phyloP scores from a whole-genome alignment of 2,329 filamentous ascomycete genomes.

The Chrysosporium queenslandicum region DNA sequence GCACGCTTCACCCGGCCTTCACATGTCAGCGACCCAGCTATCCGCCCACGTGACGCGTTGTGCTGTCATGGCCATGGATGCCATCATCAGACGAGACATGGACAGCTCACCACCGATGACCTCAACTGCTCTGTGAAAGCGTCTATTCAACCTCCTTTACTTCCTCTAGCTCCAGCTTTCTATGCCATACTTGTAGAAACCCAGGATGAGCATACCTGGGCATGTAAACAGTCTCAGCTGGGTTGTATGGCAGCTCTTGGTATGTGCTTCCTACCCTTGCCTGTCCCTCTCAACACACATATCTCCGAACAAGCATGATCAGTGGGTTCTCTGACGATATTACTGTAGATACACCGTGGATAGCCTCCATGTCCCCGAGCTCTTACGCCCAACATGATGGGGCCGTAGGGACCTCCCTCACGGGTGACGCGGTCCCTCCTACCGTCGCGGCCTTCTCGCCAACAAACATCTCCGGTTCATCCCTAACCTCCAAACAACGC shows the following conservation, averaged over 20 bases:
- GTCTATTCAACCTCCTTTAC: neutral
- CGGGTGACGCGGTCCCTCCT: conserved; percentile 46
- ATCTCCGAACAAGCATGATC: neutral
- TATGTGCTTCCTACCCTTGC: conserved; percentile 21
- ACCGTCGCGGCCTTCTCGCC: conserved; percentile 89
- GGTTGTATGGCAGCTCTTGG: conserved; percentile 44
- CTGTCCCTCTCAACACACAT: neutral
- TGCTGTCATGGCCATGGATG: neutral
- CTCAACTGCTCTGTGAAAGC: neutral
- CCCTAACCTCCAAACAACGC: conserved; percentile 61
- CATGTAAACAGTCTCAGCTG: neutral
- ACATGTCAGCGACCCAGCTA: conserved; percentile 5
- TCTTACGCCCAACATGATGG: conserved; percentile 32
- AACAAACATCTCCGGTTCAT: conserved; percentile 59
- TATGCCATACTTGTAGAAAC: neutral
- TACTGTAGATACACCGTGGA: conserved; percentile 44
- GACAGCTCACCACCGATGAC: neutral
- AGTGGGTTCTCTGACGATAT: conserved; percentile 15
- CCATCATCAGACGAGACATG: neutral
- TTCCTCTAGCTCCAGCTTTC: neutral
- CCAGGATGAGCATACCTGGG: conserved; percentile 10
- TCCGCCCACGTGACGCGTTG: neutral
- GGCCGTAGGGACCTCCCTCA: conserved; percentile 25
- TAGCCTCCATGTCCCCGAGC: conserved; percentile 44
- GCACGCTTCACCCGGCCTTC: neutral